Evolutionary conservation across 495 filamentous ascomycete genomes (phyloP), one percentile per base, ranked within the genome.

Genomic region (Penicillium odoratum): DNA sequence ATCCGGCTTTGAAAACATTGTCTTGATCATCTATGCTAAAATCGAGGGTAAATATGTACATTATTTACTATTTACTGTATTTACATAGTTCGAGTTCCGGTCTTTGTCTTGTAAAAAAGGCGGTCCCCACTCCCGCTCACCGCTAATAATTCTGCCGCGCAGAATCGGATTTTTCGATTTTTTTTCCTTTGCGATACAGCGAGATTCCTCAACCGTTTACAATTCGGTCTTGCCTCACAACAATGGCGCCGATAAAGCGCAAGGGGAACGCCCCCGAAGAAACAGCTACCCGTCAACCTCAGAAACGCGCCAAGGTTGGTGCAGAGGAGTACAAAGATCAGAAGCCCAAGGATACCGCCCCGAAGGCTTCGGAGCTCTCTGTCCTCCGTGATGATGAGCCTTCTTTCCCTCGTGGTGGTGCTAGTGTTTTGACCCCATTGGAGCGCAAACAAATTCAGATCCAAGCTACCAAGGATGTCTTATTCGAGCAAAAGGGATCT

Each of bases 401-500:
- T 4, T 74, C 92, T 29, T 98, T 98, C 68, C 94, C 95, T 67
- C 85, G 94, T 78, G 94, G 94, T 53, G 95, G 94, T 54, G 94
- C 82, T 13, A 94, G 91, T 69, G 81, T 95, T 46, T 76, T 98
- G 72, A 96, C 94, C 7, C 92, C 94, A 26, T 80, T 98, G 51
- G 94, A 98, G 69, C 86, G 94, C 62, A 97, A 96, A 76, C 90
- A 98, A 72, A 97, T 98, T 63, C 89, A 94, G 64, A 90, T 94
- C 58, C 88, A 98, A 72, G 94, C 94, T 30, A 92, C 85, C 61
- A 85, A 87, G 65, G 94, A 98, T 80, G 93, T 93, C 26, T 79
- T 98, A 8, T 97, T 97, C 67, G 94, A 98, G 75, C 85, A 95
- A 62, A 82, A 55, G 21, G 42, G 48, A 21, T 16, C 38, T 15